phyloP scores from a whole-genome alignment of 2,329 filamentous ascomycete genomes.

The Fonsecaea pugnacius region DNA sequence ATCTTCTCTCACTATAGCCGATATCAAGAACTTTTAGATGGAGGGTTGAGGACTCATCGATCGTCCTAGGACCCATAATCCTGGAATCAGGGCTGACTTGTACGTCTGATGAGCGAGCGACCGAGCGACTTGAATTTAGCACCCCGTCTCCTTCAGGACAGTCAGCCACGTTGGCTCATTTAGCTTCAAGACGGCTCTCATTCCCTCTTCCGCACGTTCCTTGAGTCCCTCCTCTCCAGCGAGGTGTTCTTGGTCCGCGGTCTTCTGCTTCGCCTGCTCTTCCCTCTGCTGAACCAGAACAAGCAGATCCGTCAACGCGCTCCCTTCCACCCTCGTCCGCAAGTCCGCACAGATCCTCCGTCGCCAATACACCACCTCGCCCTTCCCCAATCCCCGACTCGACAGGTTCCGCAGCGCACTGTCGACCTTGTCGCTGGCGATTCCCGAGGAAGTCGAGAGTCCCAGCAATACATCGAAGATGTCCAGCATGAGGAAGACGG shows the following conservation, averaged over 20 bases:
- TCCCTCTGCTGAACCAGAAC: constrained; percentile 18
- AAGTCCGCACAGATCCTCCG: constrained; percentile 18
- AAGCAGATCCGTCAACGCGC: constrained; percentile 21
- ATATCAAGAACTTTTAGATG: too few relatives aligned
- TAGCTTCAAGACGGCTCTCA: constrained; percentile 18
- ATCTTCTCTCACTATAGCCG: too few relatives aligned
- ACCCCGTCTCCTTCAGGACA: constrained; percentile 21
- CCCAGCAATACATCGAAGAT: constrained; percentile 21
- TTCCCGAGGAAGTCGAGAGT: background rate
- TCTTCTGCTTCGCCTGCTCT: background rate
- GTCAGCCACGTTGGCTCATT: constrained; percentile 15
- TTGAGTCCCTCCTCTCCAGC: background rate
- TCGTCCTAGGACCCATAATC: background rate
- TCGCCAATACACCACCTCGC: constrained; percentile 19
- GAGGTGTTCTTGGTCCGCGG: background rate
- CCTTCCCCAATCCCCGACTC: constrained; percentile 10
- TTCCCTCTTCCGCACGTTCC: constrained; percentile 16
- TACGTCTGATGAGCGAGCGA: background rate
- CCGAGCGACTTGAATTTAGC: constrained; percentile 1
- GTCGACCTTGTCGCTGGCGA: constrained; percentile 9
- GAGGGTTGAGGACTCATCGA: too few relatives aligned
- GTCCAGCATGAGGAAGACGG: constrained; percentile 25
- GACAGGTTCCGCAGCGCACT: constrained; percentile 11
- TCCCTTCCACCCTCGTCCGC: constrained; percentile 14
- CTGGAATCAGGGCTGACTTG: background rate